phyloP scores from a whole-genome alignment of 2,329 filamentous ascomycete species.

The Podosphaera fusca region DNA sequence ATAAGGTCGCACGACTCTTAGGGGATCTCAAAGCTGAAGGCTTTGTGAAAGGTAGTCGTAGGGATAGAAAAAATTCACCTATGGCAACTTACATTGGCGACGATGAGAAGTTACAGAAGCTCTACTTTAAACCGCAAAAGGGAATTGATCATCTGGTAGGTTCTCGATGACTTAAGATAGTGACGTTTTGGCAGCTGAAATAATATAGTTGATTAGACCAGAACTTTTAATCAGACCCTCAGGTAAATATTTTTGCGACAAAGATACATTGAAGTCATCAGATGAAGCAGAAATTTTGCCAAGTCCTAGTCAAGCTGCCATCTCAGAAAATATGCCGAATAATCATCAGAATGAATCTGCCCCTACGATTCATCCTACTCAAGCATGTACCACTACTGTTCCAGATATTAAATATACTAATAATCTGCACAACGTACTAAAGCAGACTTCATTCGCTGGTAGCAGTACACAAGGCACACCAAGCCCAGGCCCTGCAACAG shows the following conservation, averaged over 20 bases:
- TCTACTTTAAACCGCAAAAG: slow-evolving; percentile 4
- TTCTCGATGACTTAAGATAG: background rate
- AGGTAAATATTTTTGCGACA: background rate
- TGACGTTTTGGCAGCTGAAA: background rate
- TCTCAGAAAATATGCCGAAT: background rate
- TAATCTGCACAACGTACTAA: background rate
- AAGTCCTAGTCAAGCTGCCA: background rate
- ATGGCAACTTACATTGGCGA: slow-evolving; percentile 3
- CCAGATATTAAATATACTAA: background rate
- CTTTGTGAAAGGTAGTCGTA: slow-evolving; percentile 2
- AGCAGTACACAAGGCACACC: slow-evolving; percentile 8
- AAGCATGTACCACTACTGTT: background rate
- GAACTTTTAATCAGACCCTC: background rate
- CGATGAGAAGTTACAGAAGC: slow-evolving; percentile 3
- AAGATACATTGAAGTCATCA: background rate
- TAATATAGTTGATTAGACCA: background rate
- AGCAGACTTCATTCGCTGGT: background rate
- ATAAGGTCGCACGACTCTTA: background rate
- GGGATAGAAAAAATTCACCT: background rate
- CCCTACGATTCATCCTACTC: background rate
- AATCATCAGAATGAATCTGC: background rate
- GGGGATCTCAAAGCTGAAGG: slow-evolving; percentile 3
- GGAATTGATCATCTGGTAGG: slow-evolving; percentile 5
- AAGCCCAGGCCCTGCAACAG: background rate
- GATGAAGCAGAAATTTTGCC: background rate